Evolutionary conservation across 75 land plant genomes (phyloP).

Genomic region (Pseudotsuga menziesii): DNA sequence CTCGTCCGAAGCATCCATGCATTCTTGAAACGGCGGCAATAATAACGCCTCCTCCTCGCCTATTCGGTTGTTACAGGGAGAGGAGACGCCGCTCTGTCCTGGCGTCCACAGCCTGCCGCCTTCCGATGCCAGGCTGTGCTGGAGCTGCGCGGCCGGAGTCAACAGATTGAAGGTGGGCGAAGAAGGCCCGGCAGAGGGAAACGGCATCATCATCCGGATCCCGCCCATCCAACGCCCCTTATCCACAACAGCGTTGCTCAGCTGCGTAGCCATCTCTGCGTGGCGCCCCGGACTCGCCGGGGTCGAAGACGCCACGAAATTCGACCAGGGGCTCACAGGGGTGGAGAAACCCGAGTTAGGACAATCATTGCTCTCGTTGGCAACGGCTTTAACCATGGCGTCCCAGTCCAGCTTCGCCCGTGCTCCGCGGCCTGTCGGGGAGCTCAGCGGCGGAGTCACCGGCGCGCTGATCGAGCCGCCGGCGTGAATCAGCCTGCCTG

Average conservation of each 20-base stretch:
- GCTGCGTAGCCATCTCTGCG: slow-evolving; percentile 16
- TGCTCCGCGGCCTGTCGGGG: slow-evolving; percentile 63
- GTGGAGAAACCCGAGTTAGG: slow-evolving; percentile 3
- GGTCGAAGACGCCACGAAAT: slow-evolving; percentile 20
- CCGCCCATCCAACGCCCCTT: slow-evolving; percentile 34
- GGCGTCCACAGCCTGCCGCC: slow-evolving; percentile 58
- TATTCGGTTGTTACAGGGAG: slow-evolving; percentile 27
- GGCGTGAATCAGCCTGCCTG: slow-evolving; percentile 26
- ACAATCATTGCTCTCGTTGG: neutral
- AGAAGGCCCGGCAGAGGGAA: slow-evolving; percentile 37
- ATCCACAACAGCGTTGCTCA: neutral
- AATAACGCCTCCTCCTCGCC: neutral
- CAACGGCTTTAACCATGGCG: neutral
- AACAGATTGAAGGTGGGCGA: slow-evolving; percentile 74
- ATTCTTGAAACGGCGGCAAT: slow-evolving; percentile 29
- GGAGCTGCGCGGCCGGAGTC: slow-evolving; percentile 14
- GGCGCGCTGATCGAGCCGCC: slow-evolving; percentile 82
- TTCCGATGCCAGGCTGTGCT: neutral
- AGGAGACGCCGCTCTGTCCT: slow-evolving; percentile 70
- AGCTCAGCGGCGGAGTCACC: slow-evolving; percentile 85
- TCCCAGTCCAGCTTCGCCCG: slow-evolving; percentile 61
- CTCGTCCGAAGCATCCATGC: slow-evolving; percentile 41
- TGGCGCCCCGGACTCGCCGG: slow-evolving; percentile 53
- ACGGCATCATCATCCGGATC: slow-evolving; percentile 15
- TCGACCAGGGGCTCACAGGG: slow-evolving; percentile 23